A percentile compares a stretch with the other conserved stretches of the same genome.
Evolutionary conservation across 2,329 filamentous ascomycete genomes (phyloP).

Genomic region (Stagonosporopsis tanaceti): DNA sequence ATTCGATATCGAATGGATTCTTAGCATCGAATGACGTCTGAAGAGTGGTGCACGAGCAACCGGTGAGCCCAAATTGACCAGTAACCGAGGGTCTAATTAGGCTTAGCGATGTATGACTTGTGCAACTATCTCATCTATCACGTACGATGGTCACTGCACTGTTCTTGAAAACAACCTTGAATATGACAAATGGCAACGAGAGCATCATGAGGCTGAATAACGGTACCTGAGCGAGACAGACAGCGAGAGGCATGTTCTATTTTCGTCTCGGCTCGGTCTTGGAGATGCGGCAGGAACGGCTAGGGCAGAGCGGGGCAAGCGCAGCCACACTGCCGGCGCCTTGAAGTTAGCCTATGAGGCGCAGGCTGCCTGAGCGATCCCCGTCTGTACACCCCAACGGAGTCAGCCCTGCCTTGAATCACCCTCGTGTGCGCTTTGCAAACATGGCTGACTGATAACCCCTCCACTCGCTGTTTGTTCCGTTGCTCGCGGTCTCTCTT

Average conservation of each 20-base stretch:
- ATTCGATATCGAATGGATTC: slow-evolving; percentile 31
- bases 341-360: slow-evolving; percentile 22
- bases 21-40: slow-evolving; percentile 15
- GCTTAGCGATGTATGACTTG: slow-evolving; percentile 8
- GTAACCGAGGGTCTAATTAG: slow-evolving; percentile 7
- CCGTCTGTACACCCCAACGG: background rate
- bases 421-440: background rate
- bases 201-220: slow-evolving; percentile 3
- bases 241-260: slow-evolving; percentile 8
- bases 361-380: slow-evolving; percentile 21
- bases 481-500: slow-evolving; percentile 9
- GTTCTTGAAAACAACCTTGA: background rate
- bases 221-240: background rate
- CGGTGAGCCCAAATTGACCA: slow-evolving; percentile 13
- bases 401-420: slow-evolving; percentile 10
- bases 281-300: slow-evolving; percentile 28
- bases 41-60: slow-evolving; percentile 13
- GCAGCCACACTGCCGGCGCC: slow-evolving; percentile 14
- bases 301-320: slow-evolving; percentile 24
- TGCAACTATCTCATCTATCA: slow-evolving; percentile 1
- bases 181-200: background rate
- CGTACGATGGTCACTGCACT: background rate
- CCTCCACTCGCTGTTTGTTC: slow-evolving; percentile 2
- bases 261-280: slow-evolving; percentile 20
- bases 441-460: slow-evolving; percentile 1